Conservation (phyloP, 345 rosid genomes). For the Odontarrhena argentea region DNA sequence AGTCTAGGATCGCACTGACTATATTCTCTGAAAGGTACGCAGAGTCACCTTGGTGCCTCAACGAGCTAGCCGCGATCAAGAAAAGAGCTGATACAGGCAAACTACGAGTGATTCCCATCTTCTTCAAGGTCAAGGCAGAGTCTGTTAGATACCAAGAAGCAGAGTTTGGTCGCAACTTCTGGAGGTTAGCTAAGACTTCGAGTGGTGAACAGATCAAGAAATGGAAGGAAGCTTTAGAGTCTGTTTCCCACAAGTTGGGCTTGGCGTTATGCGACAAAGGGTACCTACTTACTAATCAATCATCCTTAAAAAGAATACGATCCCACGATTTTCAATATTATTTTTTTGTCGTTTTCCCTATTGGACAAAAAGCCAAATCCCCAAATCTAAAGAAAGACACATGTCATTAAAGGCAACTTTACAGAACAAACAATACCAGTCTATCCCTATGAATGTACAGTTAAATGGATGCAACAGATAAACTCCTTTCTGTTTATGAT, state of each 20-base stretch:
- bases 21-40: conserved; percentile 16
- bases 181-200: conserved; percentile 14
- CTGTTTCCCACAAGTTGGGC: conserved; percentile 14
- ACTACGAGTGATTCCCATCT: conserved; percentile 20
- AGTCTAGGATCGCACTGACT: neutral
- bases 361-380: neutral
- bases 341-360: neutral
- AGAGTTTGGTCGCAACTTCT: conserved; percentile 12
- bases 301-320: neutral
- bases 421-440: too few species aligned
- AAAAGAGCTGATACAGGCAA: neutral
- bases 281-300: neutral
- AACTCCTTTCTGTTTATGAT: too few species aligned
- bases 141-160: neutral
- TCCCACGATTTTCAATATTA: neutral
- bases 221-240: conserved; percentile 25
- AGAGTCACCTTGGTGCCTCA: conserved; percentile 12
- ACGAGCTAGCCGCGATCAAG: neutral
- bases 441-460: too few species aligned
- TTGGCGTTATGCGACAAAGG: neutral
- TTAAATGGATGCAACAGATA: too few species aligned
- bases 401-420: too few species aligned
- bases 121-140: conserved; percentile 11
- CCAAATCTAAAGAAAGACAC: too few species aligned
- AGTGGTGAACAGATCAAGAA: conserved; percentile 17